Evolutionary conservation across 148 eudicot genomes (phyloP).

Genomic region (Selenicereus undatus): DNA sequence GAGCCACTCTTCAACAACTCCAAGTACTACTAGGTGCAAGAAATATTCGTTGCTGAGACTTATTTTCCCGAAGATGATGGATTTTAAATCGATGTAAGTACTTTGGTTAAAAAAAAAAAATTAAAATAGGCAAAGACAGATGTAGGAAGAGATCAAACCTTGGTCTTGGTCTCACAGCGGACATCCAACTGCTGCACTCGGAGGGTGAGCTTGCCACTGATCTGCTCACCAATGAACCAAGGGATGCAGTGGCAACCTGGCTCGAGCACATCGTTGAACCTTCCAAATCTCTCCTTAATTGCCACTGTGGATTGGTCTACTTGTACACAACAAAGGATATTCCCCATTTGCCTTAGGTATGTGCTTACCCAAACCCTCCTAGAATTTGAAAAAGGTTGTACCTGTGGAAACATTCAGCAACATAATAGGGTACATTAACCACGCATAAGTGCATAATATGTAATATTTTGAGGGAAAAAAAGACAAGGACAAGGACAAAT

Average conservation of each 20-base stretch:
- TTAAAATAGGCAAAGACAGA: too few relatives aligned
- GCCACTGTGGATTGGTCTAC: conserved; percentile 48
- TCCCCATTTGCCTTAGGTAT: conserved; percentile 31
- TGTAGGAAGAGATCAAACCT: conserved; percentile 23
- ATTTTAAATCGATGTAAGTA: too few relatives aligned
- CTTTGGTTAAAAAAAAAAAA: not conserved
- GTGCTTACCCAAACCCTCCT: not conserved
- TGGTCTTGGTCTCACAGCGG: conserved; percentile 50
- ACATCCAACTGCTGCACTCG: conserved; percentile 48
- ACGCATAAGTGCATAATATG: not conserved
- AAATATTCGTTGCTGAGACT: too few relatives aligned
- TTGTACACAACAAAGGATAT: conserved; percentile 35
- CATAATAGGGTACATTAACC: not conserved
- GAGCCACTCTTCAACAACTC: not conserved
- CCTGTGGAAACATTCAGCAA: not conserved
- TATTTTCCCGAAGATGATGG: not conserved
- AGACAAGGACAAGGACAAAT: too few relatives aligned
- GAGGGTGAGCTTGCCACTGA: conserved; percentile 39
- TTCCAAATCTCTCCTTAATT: conserved; percentile 42
- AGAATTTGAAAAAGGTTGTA: not conserved
- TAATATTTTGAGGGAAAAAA: too few relatives aligned
- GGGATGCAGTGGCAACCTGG: conserved; percentile 52
- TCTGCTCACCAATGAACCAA: conserved; percentile 33
- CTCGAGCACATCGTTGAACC: conserved; percentile 32
- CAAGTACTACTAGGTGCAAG: not conserved